phyloP scores from a whole-genome alignment of 371 early-diverging fungal genomes.

The Mortierella sp. region DNA sequence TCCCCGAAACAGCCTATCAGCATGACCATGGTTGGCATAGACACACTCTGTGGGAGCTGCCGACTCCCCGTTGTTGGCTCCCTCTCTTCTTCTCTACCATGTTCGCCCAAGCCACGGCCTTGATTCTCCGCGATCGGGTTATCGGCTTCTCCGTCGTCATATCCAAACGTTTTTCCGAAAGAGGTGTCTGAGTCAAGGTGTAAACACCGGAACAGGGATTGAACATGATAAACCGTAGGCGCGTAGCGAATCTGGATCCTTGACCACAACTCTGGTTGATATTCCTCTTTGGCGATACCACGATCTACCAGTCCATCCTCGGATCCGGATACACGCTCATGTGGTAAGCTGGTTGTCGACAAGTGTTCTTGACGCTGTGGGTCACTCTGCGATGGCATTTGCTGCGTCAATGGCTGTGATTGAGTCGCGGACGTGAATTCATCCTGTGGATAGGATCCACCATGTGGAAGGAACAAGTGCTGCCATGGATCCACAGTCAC shows the following conservation, averaged over 20 bases:
- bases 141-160: too few relatives aligned
- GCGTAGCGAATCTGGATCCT: conserved; percentile 42
- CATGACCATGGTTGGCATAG: neutral
- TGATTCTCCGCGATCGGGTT: neutral
- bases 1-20: neutral
- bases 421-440: conserved; percentile 25
- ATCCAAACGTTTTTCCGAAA: conserved; percentile 32
- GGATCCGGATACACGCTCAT: neutral
- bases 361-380: neutral
- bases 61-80: too few relatives aligned
- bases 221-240: conserved; percentile 24
- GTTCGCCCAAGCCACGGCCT: conserved; percentile 2
- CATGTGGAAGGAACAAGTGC: conserved; percentile 15
- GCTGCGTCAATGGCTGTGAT: conserved; percentile 20
- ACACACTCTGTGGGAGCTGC: too few relatives aligned
- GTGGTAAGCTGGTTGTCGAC: neutral
- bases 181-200: conserved; percentile 20
- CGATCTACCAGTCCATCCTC: conserved; percentile 1
- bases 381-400: conserved; percentile 2
- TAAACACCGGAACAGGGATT: conserved; percentile 34
- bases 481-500: conserved; percentile 25
- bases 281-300: neutral
- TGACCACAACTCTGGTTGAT: conserved; percentile 27
- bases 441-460: neutral
- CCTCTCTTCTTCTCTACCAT: neutral